phyloP scores from a whole-genome alignment of 768 basidiomycete genomes.

The Lentinula aciculospora region DNA sequence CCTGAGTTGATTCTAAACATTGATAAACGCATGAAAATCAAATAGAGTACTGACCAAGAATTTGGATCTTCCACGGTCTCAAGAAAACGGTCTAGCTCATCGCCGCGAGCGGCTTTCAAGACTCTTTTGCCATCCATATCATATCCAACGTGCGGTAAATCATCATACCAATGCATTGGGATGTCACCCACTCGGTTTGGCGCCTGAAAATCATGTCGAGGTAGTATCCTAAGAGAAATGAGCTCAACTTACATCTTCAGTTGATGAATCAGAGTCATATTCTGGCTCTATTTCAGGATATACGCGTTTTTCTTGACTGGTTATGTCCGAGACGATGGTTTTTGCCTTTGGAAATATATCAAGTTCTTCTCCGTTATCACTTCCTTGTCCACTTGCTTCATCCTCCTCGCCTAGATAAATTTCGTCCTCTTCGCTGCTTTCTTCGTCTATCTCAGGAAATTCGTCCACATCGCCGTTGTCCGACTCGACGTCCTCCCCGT shows the following conservation, averaged over 20 bases:
- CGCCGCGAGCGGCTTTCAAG: conserved; percentile 88
- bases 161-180: conserved; percentile 99
- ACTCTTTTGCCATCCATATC: conserved; percentile 92
- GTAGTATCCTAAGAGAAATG: conserved; percentile 7
- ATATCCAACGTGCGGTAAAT: conserved; percentile 98
- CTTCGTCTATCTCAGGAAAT: conserved; percentile 68
- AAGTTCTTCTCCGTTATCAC: conserved; percentile 32
- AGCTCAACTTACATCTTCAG: conserved; percentile 68
- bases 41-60: conserved; percentile 59
- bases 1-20: conserved; percentile 37
- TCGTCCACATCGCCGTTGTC: conserved; percentile 62
- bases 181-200: conserved; percentile 95
- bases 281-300: conserved; percentile 88
- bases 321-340: conserved; percentile 71
- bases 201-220: conserved; percentile 42
- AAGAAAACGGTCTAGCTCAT: conserved; percentile 96
- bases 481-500: conserved; percentile 35
- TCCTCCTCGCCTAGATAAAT: conserved; percentile 33
- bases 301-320: conserved; percentile 76
- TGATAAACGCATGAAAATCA: not conserved
- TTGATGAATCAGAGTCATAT: conserved; percentile 89
- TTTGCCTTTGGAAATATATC: conserved; percentile 62
- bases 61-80: conserved; percentile 88
- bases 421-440: conserved; percentile 35
- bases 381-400: conserved; percentile 30